Conservation (phyloP, 495 filamentous ascomycete species). For the Wilcoxina mikolae region DNA sequence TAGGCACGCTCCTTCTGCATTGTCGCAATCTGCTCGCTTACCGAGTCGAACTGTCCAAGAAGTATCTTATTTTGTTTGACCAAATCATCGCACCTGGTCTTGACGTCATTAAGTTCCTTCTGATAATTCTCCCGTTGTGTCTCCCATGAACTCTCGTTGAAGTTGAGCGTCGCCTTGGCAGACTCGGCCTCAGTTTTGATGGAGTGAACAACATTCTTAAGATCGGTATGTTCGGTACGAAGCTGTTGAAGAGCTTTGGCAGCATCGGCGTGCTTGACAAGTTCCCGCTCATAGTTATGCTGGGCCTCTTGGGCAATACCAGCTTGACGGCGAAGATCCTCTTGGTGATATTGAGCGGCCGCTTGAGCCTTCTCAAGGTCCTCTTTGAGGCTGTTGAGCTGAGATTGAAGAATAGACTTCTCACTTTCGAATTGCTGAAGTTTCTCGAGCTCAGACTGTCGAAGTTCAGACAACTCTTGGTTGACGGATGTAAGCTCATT, state of each 20-base stretch:
- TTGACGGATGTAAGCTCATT: conserved; percentile 66
- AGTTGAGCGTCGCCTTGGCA: conserved; percentile 55
- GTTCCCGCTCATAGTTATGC: conserved; percentile 83
- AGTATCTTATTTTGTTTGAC: conserved; percentile 74
- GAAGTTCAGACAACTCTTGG: conserved; percentile 58
- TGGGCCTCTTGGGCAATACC: conserved; percentile 86
- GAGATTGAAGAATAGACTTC: conserved; percentile 53
- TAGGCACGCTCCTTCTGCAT: conserved; percentile 57
- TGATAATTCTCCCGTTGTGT: conserved; percentile 68
- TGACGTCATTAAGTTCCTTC: conserved; percentile 62
- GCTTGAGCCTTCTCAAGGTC: conserved; percentile 66
- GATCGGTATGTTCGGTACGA: conserved; percentile 62
- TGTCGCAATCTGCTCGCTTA: conserved; percentile 58
- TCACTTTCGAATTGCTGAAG: conserved; percentile 63
- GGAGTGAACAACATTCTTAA: conserved; percentile 59
- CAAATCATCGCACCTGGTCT: conserved; percentile 62
- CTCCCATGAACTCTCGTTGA: conserved; percentile 76
- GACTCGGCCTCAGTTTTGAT: conserved; percentile 66
- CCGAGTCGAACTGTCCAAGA: conserved; percentile 71
- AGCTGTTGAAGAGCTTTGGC: conserved; percentile 64
- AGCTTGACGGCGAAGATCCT: conserved; percentile 82
- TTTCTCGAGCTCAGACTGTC: conserved; percentile 60
- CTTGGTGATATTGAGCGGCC: conserved; percentile 65
- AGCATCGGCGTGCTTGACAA: conserved; percentile 87
- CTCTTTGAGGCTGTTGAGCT: conserved; percentile 70